Evolutionary conservation across 192 early-diverging fungal species (phyloP), one percentile per base, ranked within the genome.

Genomic region (Mortierella claussenii): DNA sequence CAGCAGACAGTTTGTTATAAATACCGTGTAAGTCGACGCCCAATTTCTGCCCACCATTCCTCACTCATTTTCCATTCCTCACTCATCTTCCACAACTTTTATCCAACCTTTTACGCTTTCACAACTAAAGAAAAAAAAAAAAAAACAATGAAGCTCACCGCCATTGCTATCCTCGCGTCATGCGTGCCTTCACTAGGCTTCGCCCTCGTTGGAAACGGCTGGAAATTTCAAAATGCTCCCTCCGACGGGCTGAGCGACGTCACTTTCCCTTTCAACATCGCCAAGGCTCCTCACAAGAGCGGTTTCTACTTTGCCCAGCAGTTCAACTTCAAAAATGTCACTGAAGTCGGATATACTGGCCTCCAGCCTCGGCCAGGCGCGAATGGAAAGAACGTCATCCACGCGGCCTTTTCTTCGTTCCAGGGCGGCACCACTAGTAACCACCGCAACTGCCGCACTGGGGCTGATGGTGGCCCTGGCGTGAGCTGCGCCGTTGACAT

Each of bases 241-340:
- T 13, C 28, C 0, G 42, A 47, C 23, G 64, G 64, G 13, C 45
- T 66, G 64, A 57, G 42, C 4, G 53, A 66, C 45, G 48, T 66
- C 64, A 66, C 64, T 32, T 66, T 66, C 32, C 64, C 53, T 31
- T 56, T 66, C 64, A 55, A 66, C 24, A 66, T 66, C 36, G 64
- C 64, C 54, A 66, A 55, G 1, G 64, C 64, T 15, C 52, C 64
- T 23, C 64, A 56, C 64, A 55, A 66, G 64, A 46, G 40, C 23
- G 64, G 64, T 34, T 66, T 34, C 54, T 56, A 56, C 43, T 66
- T 66, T 54, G 53, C 64, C 5, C 64, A 66, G 45, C 53, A 66
- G 54, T 66, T 66, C 54, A 28, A 24, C 43, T 66, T 66, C 54
- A 12, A 55, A 0, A 47, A 47, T 34, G 32, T 55, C 1, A 24